A percentile compares a stretch with the other conserved stretches of the same genome.
Evolutionary conservation across 2,329 filamentous ascomycete species (phyloP).

Genomic region (Diaporthe humulicola): DNA sequence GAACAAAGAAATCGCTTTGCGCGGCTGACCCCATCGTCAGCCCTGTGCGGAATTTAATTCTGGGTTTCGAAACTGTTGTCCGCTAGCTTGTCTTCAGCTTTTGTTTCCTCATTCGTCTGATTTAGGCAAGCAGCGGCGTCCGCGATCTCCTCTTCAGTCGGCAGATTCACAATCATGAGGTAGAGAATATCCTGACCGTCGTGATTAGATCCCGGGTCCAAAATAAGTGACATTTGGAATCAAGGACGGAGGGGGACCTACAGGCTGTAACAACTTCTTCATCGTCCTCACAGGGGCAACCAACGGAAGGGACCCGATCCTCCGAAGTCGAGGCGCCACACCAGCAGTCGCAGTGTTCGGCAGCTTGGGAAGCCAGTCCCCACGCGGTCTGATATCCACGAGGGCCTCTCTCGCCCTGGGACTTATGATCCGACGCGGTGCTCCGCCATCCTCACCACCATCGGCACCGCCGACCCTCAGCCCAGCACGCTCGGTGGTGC

Average conservation of each 20-base stretch:
- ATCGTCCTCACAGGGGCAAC: constrained; percentile 2
- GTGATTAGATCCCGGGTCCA: background rate
- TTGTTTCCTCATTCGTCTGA: constrained; percentile 3
- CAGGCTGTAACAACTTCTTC: constrained; percentile 40
- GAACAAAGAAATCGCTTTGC: no score
- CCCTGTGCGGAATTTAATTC: background rate
- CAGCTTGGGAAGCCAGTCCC: constrained; percentile 4
- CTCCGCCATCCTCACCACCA: background rate
- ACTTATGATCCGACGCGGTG: background rate
- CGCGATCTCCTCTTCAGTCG: constrained; percentile 35
- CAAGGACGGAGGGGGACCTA: background rate
- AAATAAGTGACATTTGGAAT: no score
- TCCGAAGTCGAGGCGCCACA: background rate
- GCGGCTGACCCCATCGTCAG: background rate
- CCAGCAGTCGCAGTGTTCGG: background rate
- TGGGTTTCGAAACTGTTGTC: background rate
- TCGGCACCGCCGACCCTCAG: background rate
- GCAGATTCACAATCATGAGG: constrained; percentile 39
- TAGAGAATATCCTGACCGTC: constrained; percentile 37
- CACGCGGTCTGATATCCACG: background rate
- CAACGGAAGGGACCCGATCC: constrained; percentile 24
- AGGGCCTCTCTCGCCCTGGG: background rate
- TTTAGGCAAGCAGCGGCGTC: constrained; percentile 19
- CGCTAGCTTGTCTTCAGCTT: background rate
- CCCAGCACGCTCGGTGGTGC: background rate